Percentiles rank a stretch among this genome's conserved stretches.
Evolutionary conservation across 2,329 filamentous ascomycete genomes (phyloP).

Genomic region (Geoglossum cookeanum): DNA sequence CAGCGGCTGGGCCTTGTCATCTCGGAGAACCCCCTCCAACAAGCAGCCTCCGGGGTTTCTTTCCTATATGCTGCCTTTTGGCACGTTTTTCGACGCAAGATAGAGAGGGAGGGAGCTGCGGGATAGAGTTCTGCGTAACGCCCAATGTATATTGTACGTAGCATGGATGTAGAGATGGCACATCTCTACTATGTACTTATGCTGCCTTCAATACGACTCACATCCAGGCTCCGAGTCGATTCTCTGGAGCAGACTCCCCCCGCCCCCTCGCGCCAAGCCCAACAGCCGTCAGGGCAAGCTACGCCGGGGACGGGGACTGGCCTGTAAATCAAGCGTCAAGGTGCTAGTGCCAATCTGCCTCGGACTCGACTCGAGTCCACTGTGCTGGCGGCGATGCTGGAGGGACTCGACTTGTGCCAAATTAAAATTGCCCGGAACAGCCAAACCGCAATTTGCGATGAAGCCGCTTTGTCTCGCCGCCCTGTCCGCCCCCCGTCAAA

Average conservation of each 20-base stretch:
- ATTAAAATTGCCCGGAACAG: not conserved
- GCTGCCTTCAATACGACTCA: not conserved
- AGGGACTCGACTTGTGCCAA: not conserved
- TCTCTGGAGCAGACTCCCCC: too few species aligned
- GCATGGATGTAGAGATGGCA: not conserved
- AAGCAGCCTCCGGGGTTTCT: not conserved
- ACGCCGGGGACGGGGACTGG: too few species aligned
- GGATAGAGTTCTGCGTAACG: not conserved
- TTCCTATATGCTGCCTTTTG: not conserved
- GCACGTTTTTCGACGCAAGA: not conserved
- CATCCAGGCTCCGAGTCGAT: not conserved
- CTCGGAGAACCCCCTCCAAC: not conserved
- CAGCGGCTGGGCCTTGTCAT: not conserved
- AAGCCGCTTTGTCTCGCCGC: not conserved
- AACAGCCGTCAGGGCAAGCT: not conserved
- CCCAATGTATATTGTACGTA: not conserved
- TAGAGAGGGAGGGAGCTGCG: not conserved
- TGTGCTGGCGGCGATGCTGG: not conserved
- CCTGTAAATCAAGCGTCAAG: too few species aligned
- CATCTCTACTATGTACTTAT: not conserved
- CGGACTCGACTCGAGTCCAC: not conserved
- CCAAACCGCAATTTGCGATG: not conserved
- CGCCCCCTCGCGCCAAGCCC: not conserved
- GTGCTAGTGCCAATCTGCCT: not conserved
- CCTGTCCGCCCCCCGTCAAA: not conserved